Percentiles rank a stretch among this genome's conserved stretches.
Evolutionary conservation across 331 rosid species (phyloP).

Genomic region (Saraca asoca): DNA sequence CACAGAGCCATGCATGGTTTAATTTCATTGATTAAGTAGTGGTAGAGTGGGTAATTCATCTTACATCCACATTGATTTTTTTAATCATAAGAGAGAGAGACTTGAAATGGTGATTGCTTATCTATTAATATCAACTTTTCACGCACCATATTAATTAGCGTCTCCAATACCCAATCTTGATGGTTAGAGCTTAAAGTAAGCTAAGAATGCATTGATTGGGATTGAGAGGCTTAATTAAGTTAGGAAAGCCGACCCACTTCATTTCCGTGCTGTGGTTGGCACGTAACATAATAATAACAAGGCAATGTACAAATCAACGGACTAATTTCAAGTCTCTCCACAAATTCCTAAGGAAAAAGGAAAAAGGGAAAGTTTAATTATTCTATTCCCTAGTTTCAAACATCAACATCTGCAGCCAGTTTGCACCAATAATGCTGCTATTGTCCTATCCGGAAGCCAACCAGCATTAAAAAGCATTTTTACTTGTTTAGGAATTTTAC

Average conservation of each 20-base stretch:
- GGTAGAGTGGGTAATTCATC: too few species aligned
- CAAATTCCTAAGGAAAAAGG: not conserved
- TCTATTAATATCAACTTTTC: too few species aligned
- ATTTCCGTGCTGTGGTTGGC: slow-evolving; percentile 33
- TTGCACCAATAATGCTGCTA: slow-evolving; percentile 40
- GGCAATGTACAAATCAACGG: not conserved
- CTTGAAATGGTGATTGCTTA: too few species aligned
- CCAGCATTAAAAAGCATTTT: slow-evolving; percentile 1
- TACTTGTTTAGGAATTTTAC: slow-evolving; percentile 31
- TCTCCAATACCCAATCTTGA: too few species aligned
- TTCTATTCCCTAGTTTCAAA: slow-evolving; percentile 22
- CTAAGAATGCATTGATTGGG: too few species aligned
- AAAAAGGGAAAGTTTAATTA: slow-evolving; percentile 26
- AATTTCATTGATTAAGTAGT: too few species aligned
- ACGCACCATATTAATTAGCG: too few species aligned
- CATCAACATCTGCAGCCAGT: slow-evolving; percentile 45
- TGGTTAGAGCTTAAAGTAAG: too few species aligned
- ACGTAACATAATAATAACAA: not conserved
- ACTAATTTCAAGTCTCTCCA: too few species aligned
- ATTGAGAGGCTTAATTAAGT: not conserved
- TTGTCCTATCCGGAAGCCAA: slow-evolving; percentile 38
- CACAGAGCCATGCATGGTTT: too few species aligned
- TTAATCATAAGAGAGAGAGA: too few species aligned
- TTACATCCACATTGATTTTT: too few species aligned
- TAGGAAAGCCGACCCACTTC: not conserved